Conservation (phyloP, 805 yeast species). For the Phaffomyces opuntiae region DNA sequence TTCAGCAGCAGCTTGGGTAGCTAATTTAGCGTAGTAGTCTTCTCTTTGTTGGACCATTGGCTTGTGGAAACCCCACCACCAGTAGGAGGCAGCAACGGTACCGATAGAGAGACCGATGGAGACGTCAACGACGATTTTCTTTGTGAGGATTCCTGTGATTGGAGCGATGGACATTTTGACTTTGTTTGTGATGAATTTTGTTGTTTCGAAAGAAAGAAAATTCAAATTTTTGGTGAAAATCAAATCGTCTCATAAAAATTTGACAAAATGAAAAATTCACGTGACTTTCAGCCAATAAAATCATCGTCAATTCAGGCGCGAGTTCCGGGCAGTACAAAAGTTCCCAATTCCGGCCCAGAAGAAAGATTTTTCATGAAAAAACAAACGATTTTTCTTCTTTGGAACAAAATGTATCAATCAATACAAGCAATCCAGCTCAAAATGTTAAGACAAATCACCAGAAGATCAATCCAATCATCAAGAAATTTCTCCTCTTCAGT, state of each 20-base stretch:
- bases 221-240: neutral
- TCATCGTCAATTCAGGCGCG: neutral
- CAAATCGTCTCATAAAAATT: no score
- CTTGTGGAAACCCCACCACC: constrained; percentile 87
- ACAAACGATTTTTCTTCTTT: neutral
- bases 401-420: neutral
- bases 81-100: constrained; percentile 55
- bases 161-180: constrained; percentile 70
- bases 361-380: neutral
- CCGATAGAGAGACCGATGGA: constrained; percentile 61
- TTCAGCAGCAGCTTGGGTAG: constrained; percentile 12
- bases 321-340: no score
- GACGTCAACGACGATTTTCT: constrained; percentile 75
- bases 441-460: neutral
- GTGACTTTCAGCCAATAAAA: constrained; percentile 6
- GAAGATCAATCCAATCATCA: constrained; percentile 26
- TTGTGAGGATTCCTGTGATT: constrained; percentile 76
- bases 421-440: constrained; percentile 2
- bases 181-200: constrained; percentile 3
- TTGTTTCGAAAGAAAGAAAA: neutral
- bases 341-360: neutral
- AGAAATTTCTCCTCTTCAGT: constrained; percentile 53
- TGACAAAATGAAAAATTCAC: neutral
- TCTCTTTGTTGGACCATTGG: constrained; percentile 70
- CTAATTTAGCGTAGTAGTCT: constrained; percentile 51